These are phyloP conservation scores for Fusarium praegraminearum DNA, from an alignment of 2,329 filamentous ascomycete species.

Conservation along the genomic window DNA sequence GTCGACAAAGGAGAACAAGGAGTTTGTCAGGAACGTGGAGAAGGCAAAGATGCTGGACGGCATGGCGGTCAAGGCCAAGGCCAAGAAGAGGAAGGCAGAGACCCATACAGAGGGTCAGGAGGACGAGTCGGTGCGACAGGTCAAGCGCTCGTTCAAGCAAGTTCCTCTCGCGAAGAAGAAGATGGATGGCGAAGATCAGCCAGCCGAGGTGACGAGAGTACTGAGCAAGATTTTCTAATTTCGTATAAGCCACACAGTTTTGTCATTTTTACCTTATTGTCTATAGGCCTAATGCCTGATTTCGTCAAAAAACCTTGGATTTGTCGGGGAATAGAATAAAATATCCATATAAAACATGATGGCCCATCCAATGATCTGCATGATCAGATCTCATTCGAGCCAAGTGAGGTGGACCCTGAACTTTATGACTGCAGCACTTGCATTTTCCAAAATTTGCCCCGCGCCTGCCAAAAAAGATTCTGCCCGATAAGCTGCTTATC, in stretches of 20 bases:
- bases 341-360: conserved; percentile 25
- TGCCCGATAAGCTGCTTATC: conserved; percentile 54
- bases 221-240: conserved; percentile 73
- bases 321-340: conserved; percentile 1
- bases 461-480: conserved; percentile 43
- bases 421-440: conserved; percentile 31
- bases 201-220: conserved; percentile 69
- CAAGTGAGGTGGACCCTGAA: conserved; percentile 40
- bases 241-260: conserved; percentile 13
- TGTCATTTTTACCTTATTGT: conserved; percentile 13
- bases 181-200: conserved; percentile 58
- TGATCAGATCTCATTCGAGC: conserved; percentile 19
- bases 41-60: conserved; percentile 81
- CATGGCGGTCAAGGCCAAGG: conserved; percentile 71
- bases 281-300: conserved; percentile 20
- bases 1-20: conserved; percentile 82
- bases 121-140: conserved; percentile 35
- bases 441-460: conserved; percentile 42
- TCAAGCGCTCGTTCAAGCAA: conserved; percentile 72
- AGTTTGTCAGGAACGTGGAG: conserved; percentile 83
- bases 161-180: conserved; percentile 68
- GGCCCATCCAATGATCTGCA: conserved; percentile 28
- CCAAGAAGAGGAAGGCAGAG: conserved; percentile 54
- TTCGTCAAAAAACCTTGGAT: conserved; percentile 15
- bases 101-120: conserved; percentile 44